Percentiles rank a stretch among this genome's conserved stretches.
phyloP scores from a whole-genome alignment of 139 green algal species.

The Chlorella vulgaris region DNA sequence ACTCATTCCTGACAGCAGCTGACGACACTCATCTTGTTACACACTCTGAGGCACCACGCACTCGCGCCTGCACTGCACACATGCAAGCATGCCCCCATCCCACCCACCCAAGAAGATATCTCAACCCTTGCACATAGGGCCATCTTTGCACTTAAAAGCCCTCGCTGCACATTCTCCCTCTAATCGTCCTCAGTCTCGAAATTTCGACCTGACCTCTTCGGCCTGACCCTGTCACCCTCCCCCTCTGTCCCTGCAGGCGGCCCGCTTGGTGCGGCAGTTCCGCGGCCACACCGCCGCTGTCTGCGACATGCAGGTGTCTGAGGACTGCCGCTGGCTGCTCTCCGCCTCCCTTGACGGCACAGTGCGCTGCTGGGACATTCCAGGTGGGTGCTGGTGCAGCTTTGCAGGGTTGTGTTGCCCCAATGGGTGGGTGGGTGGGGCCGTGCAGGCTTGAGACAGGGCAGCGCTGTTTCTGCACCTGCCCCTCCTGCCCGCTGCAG shows the following conservation, averaged over 20 bases:
- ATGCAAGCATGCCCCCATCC: too few species aligned
- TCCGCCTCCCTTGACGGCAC: constrained; percentile 83
- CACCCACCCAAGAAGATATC: too few species aligned
- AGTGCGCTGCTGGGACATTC: constrained; percentile 92
- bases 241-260: constrained; percentile 32
- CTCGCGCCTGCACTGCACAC: background rate
- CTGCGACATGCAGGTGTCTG: constrained; percentile 73
- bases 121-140: too few species aligned
- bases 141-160: too few species aligned
- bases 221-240: background rate
- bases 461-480: too few species aligned
- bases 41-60: constrained; percentile 19
- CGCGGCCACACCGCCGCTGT: constrained; percentile 82
- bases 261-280: constrained; percentile 83
- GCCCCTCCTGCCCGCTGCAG: too few species aligned
- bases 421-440: too few species aligned
- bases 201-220: too few species aligned
- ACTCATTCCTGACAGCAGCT: constrained; percentile 28
- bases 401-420: too few species aligned
- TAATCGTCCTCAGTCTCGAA: too few species aligned
- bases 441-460: too few species aligned
- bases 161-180: background rate
- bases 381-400: constrained; percentile 40
- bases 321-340: constrained; percentile 92
- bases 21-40: constrained; percentile 30